phyloP scores from a whole-genome alignment of 1,284 basidiomycete genomes.

The Stygiomarasmius scandens region DNA sequence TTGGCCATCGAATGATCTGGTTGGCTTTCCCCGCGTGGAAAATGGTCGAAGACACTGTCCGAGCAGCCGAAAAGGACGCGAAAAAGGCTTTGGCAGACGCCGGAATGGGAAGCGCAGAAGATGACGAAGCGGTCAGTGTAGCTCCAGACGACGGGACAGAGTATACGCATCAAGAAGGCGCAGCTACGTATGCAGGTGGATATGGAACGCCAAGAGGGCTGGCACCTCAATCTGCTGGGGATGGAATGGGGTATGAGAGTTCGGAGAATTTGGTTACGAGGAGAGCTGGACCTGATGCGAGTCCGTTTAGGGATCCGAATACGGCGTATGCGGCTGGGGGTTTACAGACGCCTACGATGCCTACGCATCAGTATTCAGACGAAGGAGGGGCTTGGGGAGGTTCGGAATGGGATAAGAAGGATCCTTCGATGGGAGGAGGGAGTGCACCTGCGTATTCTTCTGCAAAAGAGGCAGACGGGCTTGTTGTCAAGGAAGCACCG shows the following conservation, averaged over 20 bases:
- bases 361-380: slow-evolving; percentile 37
- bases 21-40: slow-evolving; percentile 83
- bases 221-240: slow-evolving; percentile 26
- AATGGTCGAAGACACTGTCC: slow-evolving; percentile 77
- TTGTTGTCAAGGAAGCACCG: slow-evolving; percentile 62
- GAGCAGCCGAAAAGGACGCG: slow-evolving; percentile 68
- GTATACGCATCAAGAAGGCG: slow-evolving; percentile 43
- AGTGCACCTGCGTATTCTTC: slow-evolving; percentile 7
- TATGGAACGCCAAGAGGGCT: slow-evolving; percentile 6
- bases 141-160: slow-evolving; percentile 52
- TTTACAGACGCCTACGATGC: slow-evolving; percentile 45
- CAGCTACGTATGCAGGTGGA: slow-evolving; percentile 27
- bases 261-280: slow-evolving; percentile 65
- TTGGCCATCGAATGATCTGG: slow-evolving; percentile 75
- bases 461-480: slow-evolving; percentile 50
- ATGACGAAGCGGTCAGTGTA: slow-evolving; percentile 57
- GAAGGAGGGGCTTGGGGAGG: slow-evolving; percentile 53
- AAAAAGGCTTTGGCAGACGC: slow-evolving; percentile 37
- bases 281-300: slow-evolving; percentile 51
- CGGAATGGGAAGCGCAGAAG: slow-evolving; percentile 35
- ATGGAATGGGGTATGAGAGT: slow-evolving; percentile 42
- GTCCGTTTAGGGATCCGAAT: slow-evolving; percentile 53
- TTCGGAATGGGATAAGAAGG: slow-evolving; percentile 59
- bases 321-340: slow-evolving; percentile 53
- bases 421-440: slow-evolving; percentile 3